Percentiles rank a stretch among this genome's conserved stretches.
Conservation (phyloP, 306 rosid species). For the Astragalus glycyphyllos region DNA sequence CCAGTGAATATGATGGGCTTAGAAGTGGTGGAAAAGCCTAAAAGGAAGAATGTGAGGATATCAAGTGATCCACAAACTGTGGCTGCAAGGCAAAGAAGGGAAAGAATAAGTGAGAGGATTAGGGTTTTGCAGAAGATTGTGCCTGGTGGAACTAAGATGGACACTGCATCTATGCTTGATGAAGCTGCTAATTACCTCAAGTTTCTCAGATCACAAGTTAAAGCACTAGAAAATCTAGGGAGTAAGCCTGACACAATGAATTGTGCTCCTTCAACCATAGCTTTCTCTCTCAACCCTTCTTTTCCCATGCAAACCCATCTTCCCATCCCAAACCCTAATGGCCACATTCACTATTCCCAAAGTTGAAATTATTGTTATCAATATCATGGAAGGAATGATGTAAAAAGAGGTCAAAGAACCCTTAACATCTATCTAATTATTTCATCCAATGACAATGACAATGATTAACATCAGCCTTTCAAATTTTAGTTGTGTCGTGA, state of each 20-base stretch:
- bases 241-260: slow-evolving; percentile 72
- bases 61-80: slow-evolving; percentile 96
- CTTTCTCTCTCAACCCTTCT: slow-evolving; percentile 93
- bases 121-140: slow-evolving; percentile 92
- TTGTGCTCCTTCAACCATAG: slow-evolving; percentile 70
- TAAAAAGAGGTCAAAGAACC: slow-evolving; percentile 32
- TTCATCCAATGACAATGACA: slow-evolving; percentile 47
- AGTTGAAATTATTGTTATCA: slow-evolving; percentile 36
- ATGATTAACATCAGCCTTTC: slow-evolving; percentile 28
- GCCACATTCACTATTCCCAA: slow-evolving; percentile 48
- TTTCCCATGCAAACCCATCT: slow-evolving; percentile 78
- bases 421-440: slow-evolving; percentile 48
- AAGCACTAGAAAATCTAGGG: slow-evolving; percentile 77
- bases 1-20: slow-evolving; percentile 86
- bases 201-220: slow-evolving; percentile 87
- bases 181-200: slow-evolving; percentile 98
- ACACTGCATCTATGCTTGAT: slow-evolving; percentile 99
- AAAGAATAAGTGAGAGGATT: slow-evolving; percentile 87
- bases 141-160: slow-evolving; percentile 99
- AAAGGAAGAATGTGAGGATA: slow-evolving; percentile 87
- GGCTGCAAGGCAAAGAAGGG: slow-evolving; percentile 97
- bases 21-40: slow-evolving; percentile 80
- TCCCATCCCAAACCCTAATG: slow-evolving; percentile 55
- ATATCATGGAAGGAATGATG: slow-evolving; percentile 27
- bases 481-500: no score